These are phyloP conservation scores for Lactifluus echinatus DNA, from an alignment of 768 basidiomycete genomes.

Conservation along the genomic window DNA sequence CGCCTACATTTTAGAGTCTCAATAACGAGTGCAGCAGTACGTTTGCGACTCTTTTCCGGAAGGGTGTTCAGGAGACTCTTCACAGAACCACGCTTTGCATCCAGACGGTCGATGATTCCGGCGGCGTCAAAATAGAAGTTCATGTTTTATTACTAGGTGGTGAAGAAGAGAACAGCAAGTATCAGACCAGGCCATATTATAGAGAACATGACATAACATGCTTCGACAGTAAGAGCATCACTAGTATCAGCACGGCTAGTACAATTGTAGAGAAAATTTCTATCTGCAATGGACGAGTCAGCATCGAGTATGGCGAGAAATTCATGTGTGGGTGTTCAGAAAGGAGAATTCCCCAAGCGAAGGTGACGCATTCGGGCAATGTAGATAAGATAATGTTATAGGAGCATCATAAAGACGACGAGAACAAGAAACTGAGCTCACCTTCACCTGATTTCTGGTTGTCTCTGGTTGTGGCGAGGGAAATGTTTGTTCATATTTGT, in stretches of 20 bases:
- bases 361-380: constrained; percentile 68
- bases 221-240: constrained; percentile 2
- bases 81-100: constrained; percentile 86
- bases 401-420: constrained; percentile 43
- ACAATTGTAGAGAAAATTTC: not conserved
- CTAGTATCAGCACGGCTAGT: constrained; percentile 6
- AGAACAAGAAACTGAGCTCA: constrained; percentile 4
- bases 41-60: constrained; percentile 64
- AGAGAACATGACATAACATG: constrained; percentile 9
- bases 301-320: not conserved
- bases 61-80: constrained; percentile 72
- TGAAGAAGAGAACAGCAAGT: not conserved
- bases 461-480: too few species aligned
- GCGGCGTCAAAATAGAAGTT: constrained; percentile 95
- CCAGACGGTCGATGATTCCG: constrained; percentile 73
- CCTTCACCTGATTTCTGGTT: not conserved
- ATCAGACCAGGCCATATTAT: constrained; percentile 8
- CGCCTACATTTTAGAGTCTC: constrained; percentile 86
- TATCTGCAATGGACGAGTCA: not conserved
- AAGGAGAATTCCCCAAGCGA: constrained; percentile 40
- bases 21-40: constrained; percentile 81
- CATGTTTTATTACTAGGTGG: constrained; percentile 39
- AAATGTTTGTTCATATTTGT: constrained; percentile 14
- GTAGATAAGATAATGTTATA: constrained; percentile 63
- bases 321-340: constrained; percentile 14